Conservation (phyloP, 2,329 filamentous ascomycete genomes). For the Colletotrichum tabaci region DNA sequence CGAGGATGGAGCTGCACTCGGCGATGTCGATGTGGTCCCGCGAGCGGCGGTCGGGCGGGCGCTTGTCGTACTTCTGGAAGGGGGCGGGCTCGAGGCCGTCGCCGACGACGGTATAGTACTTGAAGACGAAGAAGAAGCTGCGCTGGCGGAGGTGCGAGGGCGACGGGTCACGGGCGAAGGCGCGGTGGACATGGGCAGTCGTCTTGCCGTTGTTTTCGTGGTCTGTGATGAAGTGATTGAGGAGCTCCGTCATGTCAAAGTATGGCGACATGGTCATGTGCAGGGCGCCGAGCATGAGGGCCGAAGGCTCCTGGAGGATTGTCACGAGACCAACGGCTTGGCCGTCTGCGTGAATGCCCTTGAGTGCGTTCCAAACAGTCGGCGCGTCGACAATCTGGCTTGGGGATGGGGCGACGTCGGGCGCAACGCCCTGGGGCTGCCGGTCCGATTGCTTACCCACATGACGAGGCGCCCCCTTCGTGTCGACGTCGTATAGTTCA, state of each 20-base stretch:
- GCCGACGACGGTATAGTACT: constrained; percentile 75
- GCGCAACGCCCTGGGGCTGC: constrained; percentile 4
- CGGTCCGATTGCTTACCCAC: constrained; percentile 37
- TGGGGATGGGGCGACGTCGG: constrained; percentile 53
- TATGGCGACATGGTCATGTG: constrained; percentile 70
- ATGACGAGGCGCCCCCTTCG: constrained; percentile 57
- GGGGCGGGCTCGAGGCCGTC: constrained; percentile 69
- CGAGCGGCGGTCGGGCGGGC: constrained; percentile 54
- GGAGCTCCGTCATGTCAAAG: constrained; percentile 76
- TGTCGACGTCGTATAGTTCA: constrained; percentile 70
- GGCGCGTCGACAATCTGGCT: constrained; percentile 56
- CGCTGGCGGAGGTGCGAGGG: constrained; percentile 64
- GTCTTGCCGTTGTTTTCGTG: constrained; percentile 59
- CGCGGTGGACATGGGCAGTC: constrained; percentile 64
- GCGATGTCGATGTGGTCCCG: constrained; percentile 71
- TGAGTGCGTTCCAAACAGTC: constrained; percentile 59
- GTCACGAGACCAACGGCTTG: constrained; percentile 69
- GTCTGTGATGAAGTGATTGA: constrained; percentile 67
- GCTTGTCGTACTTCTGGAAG: constrained; percentile 71
- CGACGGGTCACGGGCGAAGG: constrained; percentile 53
- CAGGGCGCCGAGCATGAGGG: constrained; percentile 71
- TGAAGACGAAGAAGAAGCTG: constrained; percentile 75
- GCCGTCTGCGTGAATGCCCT: constrained; percentile 53
- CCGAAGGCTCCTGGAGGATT: constrained; percentile 73
- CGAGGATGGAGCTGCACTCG: constrained; percentile 72